Evolutionary conservation across 1,139 yeast species (phyloP).

Genomic region (Pichiaceae sp.): DNA sequence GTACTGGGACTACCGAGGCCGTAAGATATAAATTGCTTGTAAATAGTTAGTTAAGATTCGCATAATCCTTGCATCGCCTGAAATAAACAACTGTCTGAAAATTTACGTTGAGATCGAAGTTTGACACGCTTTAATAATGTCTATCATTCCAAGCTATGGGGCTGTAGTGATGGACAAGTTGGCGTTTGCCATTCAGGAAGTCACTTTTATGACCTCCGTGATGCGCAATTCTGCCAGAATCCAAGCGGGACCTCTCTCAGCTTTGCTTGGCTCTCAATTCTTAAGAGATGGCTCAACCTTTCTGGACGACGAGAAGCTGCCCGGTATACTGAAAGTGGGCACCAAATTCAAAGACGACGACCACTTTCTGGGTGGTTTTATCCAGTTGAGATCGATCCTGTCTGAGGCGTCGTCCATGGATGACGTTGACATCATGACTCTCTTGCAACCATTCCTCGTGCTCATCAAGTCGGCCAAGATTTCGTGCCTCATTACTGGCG

Average conservation of each 20-base stretch:
- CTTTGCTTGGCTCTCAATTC: conserved; percentile 56
- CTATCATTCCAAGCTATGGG: not conserved
- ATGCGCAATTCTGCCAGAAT: conserved; percentile 83
- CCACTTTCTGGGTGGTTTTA: conserved; percentile 74
- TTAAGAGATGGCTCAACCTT: conserved; percentile 21
- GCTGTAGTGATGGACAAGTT: conserved; percentile 1
- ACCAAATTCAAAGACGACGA: conserved; percentile 29
- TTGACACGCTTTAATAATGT: not conserved
- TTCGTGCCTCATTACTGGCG: conserved; percentile 76
- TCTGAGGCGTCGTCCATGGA: conserved; percentile 45
- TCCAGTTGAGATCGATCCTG: conserved; percentile 67
- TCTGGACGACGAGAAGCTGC: conserved; percentile 18
- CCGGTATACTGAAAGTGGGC: conserved; percentile 19
- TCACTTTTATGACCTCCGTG: conserved; percentile 78
- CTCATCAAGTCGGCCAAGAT: conserved; percentile 83
- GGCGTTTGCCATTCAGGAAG: conserved; percentile 80
- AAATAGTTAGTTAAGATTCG: not conserved
- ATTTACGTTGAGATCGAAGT: not conserved
- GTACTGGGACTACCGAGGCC: conserved; percentile 41
- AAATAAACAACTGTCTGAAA: no score
- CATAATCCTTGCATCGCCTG: not conserved
- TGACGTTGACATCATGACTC: conserved; percentile 61
- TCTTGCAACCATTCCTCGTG: conserved; percentile 78
- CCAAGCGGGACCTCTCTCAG: conserved; percentile 66
- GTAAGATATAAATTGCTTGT: conserved; percentile 23